Percentiles rank a stretch among this genome's conserved stretches.
Evolutionary conservation across 352 stramenopile species (phyloP).

Genomic region (Pythium monospermum): DNA sequence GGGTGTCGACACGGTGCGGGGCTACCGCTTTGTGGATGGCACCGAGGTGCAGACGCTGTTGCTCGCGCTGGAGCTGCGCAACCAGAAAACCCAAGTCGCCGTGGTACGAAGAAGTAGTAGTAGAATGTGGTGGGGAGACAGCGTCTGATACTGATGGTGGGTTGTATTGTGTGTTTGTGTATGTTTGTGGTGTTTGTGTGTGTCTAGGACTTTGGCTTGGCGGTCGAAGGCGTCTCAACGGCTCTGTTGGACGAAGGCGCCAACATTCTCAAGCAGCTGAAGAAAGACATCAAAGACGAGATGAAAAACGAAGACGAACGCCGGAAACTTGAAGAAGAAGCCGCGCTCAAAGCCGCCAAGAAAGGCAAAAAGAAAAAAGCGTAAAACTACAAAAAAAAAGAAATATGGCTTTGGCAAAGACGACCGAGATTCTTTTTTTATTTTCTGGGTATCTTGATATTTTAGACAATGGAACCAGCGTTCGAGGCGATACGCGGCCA

Average conservation of each 20-base stretch:
- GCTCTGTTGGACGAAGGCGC: constrained; percentile 54
- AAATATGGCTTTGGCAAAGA: constrained; percentile 4
- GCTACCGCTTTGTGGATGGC: constrained; percentile 54
- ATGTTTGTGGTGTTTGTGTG: constrained; percentile 1
- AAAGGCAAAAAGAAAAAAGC: constrained; percentile 80
- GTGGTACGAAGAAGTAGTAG: constrained; percentile 25
- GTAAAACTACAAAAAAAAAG: neutral
- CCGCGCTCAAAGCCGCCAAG: constrained; percentile 66
- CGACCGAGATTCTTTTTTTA: constrained; percentile 26
- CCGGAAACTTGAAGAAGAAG: constrained; percentile 63
- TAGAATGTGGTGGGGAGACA: neutral
- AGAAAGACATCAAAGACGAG: constrained; percentile 80
- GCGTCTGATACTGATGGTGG: neutral
- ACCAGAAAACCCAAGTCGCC: constrained; percentile 44
- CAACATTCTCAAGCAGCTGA: constrained; percentile 65
- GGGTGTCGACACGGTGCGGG: constrained; percentile 19
- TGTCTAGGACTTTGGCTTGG: constrained; percentile 32
- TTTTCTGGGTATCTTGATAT: constrained; percentile 17
- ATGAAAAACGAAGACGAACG: constrained; percentile 71
- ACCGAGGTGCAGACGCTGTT: constrained; percentile 45
- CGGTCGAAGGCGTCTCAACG: constrained; percentile 45
- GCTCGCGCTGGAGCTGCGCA: constrained; percentile 57
- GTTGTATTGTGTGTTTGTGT: neutral
- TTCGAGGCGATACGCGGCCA: constrained; percentile 99
- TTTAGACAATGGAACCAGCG: constrained; percentile 99